Evolutionary conservation across 345 rosid genomes (phyloP).

Genomic region (Turritis glabra): DNA sequence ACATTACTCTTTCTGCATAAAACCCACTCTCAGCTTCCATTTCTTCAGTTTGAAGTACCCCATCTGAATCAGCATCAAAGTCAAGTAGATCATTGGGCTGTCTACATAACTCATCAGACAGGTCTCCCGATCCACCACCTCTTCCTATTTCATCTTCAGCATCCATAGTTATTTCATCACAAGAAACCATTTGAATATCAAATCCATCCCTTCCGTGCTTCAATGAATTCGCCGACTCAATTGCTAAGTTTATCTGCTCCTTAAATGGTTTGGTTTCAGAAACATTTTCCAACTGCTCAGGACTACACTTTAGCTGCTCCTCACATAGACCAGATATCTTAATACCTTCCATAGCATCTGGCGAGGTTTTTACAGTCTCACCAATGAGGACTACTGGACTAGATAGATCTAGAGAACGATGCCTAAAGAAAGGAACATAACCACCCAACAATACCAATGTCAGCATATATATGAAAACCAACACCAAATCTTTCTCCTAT

Average conservation of each 20-base stretch:
- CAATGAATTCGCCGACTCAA: slow-evolving; percentile 41
- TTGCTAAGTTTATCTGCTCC: slow-evolving; percentile 39
- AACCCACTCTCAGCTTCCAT: slow-evolving; percentile 38
- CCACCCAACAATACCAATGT: neutral
- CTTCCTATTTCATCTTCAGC: slow-evolving; percentile 17
- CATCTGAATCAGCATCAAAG: slow-evolving; percentile 44
- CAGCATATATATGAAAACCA: neutral
- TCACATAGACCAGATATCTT: slow-evolving; percentile 19
- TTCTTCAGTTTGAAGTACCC: slow-evolving; percentile 36
- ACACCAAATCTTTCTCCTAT: neutral
- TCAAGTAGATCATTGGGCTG: slow-evolving; percentile 16
- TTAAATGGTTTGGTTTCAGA: slow-evolving; percentile 26
- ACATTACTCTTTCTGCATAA: slow-evolving; percentile 39
- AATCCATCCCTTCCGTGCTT: slow-evolving; percentile 35
- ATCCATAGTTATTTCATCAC: slow-evolving; percentile 25
- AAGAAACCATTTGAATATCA: slow-evolving; percentile 36
- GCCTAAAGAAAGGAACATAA: slow-evolving; percentile 37
- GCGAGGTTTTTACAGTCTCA: slow-evolving; percentile 31
- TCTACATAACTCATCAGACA: slow-evolving; percentile 19
- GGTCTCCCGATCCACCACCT: slow-evolving; percentile 4
- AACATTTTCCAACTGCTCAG: slow-evolving; percentile 29
- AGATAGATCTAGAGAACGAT: slow-evolving; percentile 38
- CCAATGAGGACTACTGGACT: slow-evolving; percentile 30
- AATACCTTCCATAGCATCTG: slow-evolving; percentile 31
- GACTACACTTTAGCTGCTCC: slow-evolving; percentile 31